A percentile compares a stretch with the other conserved stretches of the same genome.
Evolutionary conservation across 2,329 filamentous ascomycete species (phyloP).

Genomic region (Tolypocladium endophyticum): DNA sequence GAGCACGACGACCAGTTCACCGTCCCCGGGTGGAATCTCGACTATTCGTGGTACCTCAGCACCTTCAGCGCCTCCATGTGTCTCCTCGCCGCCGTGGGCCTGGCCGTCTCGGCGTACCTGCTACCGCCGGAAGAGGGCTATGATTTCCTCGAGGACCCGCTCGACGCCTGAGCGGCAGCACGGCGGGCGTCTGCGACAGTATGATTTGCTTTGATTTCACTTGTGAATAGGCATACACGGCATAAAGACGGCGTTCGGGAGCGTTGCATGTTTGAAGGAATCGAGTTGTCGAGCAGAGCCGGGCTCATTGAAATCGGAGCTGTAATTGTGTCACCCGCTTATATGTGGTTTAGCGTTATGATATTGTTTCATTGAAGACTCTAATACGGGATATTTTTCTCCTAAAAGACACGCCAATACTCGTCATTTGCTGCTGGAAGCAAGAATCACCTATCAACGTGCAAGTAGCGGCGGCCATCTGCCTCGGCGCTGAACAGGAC

Average conservation of each 20-base stretch:
- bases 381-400: not conserved
- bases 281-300: not conserved
- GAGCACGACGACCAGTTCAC: constrained; percentile 77
- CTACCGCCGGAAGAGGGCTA: constrained; percentile 79
- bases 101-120: constrained; percentile 57
- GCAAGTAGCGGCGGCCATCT: not conserved
- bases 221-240: not conserved
- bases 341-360: not conserved
- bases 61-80: constrained; percentile 44
- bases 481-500: not conserved
- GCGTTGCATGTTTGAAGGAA: not conserved
- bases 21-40: constrained; percentile 68
- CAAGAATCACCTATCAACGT: not conserved
- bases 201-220: not conserved
- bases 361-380: not conserved
- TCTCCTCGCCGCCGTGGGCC: constrained; percentile 41
- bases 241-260: not conserved
- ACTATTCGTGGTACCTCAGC: constrained; percentile 66
- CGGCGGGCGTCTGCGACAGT: not conserved
- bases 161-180: constrained; percentile 34
- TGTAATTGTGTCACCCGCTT: not conserved
- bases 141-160: constrained; percentile 49
- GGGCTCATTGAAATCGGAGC: not conserved
- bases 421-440: not conserved
- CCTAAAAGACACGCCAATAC: not conserved